Percentiles rank a stretch among this genome's conserved stretches.
phyloP scores from a whole-genome alignment of 2,329 filamentous ascomycete genomes.

The Penicillium sclerotiorum region DNA sequence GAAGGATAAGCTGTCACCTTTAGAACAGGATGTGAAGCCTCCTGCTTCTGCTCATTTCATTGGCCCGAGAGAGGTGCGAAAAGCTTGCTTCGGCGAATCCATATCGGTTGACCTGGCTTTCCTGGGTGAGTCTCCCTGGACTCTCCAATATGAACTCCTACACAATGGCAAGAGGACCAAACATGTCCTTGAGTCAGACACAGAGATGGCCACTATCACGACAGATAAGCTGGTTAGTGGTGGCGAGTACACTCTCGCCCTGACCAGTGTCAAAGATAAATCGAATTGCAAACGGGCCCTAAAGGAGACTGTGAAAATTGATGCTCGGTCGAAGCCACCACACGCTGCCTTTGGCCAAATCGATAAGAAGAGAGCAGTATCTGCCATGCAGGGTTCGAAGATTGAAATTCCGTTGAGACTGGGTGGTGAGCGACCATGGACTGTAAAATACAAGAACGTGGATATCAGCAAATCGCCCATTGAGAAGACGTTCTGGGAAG shows the following conservation, averaged over 20 bases:
- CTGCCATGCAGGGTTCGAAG: slow-evolving; percentile 73
- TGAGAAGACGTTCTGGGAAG: slow-evolving; percentile 52
- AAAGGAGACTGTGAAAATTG: slow-evolving; percentile 81
- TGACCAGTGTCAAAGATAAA: slow-evolving; percentile 84
- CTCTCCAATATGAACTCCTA: slow-evolving; percentile 86
- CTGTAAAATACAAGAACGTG: slow-evolving; percentile 71
- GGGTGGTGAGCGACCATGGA: slow-evolving; percentile 85
- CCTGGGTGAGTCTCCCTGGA: slow-evolving; percentile 83
- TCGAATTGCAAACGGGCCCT: slow-evolving; percentile 84
- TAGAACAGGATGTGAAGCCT: slow-evolving; percentile 92
- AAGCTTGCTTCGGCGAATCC: slow-evolving; percentile 80
- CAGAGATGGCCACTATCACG: slow-evolving; percentile 67
- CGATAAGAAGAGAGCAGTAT: slow-evolving; percentile 74
- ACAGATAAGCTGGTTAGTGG: slow-evolving; percentile 76
- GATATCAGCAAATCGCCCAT: slow-evolving; percentile 56
- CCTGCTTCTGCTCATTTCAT: slow-evolving; percentile 77
- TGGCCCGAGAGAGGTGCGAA: slow-evolving; percentile 56
- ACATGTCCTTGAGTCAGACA: slow-evolving; percentile 66
- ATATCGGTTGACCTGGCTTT: slow-evolving; percentile 74
- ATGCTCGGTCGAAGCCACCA: slow-evolving; percentile 84
- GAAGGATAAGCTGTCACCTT: slow-evolving; percentile 60
- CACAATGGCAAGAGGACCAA: slow-evolving; percentile 84
- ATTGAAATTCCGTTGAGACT: slow-evolving; percentile 80
- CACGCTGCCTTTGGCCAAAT: slow-evolving; percentile 82
- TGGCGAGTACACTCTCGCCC: slow-evolving; percentile 84